These are phyloP conservation scores for Tetrapisispora pingtungensis DNA, from an alignment of 805 yeast species.

Conservation along the genomic window DNA sequence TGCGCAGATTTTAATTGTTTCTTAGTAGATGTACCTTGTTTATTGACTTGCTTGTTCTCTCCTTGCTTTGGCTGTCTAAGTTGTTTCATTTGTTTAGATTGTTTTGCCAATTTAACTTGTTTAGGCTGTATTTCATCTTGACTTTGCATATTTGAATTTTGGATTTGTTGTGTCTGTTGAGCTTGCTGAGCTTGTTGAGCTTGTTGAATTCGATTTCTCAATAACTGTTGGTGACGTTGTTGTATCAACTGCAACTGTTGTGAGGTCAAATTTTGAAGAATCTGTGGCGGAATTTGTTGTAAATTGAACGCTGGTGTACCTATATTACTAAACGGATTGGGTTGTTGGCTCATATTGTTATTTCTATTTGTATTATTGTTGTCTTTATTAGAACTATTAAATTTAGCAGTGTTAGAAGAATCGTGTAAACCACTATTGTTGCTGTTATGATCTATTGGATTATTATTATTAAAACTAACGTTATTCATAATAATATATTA, in stretches of 20 bases:
- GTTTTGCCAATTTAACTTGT: constrained; percentile 6
- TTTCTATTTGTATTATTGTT: too few relatives aligned
- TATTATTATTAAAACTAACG: too few relatives aligned
- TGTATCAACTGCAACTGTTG: constrained; percentile 28
- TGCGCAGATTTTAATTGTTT: constrained; percentile 3
- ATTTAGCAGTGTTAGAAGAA: neutral
- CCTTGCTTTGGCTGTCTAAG: neutral
- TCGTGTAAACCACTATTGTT: too few relatives aligned
- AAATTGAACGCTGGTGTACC: constrained; percentile 29
- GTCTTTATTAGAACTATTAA: neutral
- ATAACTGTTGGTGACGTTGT: constrained; percentile 27
- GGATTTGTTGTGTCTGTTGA: constrained; percentile 7
- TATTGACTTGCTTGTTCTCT: constrained; percentile 2
- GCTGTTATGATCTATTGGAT: too few relatives aligned
- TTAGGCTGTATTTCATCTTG: constrained; percentile 6
- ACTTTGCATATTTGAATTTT: constrained; percentile 10
- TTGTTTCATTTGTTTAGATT: neutral
- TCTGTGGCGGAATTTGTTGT: constrained; percentile 27
- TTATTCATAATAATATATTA: neutral
- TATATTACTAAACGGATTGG: constrained; percentile 20
- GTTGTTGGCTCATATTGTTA: neutral
- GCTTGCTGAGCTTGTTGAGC: constrained; percentile 14
- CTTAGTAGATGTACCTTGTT: constrained; percentile 5
- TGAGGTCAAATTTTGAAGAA: constrained; percentile 24
- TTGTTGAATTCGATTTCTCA: constrained; percentile 23